Evolutionary conservation across 2,329 filamentous ascomycete species (phyloP).

Genomic region (Penicillium janthinellum): DNA sequence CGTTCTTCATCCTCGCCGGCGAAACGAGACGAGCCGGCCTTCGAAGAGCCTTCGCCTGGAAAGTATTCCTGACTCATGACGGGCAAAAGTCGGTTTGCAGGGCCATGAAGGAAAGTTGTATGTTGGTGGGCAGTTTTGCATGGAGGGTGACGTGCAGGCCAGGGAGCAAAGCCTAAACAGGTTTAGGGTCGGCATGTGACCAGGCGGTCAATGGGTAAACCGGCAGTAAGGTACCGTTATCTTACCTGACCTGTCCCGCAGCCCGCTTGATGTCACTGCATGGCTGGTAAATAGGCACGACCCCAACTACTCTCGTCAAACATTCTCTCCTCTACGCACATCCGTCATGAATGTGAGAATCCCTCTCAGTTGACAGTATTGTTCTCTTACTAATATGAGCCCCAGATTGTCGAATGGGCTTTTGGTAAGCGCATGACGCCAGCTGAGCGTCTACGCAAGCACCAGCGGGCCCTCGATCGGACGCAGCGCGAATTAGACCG

Average conservation of each 20-base stretch:
- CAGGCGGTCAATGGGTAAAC: constrained; percentile 5
- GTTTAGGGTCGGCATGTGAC: constrained; percentile 32
- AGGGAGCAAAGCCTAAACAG: constrained; percentile 17
- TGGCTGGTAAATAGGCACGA: constrained; percentile 13
- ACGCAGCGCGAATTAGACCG: constrained; percentile 95
- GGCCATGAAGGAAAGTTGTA: constrained; percentile 23
- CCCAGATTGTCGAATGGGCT: constrained; percentile 96
- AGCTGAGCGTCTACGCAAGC: constrained; percentile 65
- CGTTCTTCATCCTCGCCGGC: constrained; percentile 30
- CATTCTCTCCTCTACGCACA: not conserved
- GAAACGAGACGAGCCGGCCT: constrained; percentile 41
- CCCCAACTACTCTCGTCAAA: not conserved
- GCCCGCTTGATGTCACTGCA: constrained; percentile 31
- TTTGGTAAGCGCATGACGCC: constrained; percentile 99
- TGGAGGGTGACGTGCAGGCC: constrained; percentile 23
- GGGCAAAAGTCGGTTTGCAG: constrained; percentile 13
- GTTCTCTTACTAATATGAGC: constrained; percentile 18
- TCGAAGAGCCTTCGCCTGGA: constrained; percentile 37
- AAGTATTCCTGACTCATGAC: constrained; percentile 50
- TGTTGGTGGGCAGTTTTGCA: constrained; percentile 27
- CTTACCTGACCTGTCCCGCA: constrained; percentile 12
- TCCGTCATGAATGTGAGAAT: constrained; percentile 46
- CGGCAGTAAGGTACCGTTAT: constrained; percentile 14
- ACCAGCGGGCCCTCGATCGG: constrained; percentile 95
- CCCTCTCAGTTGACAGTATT: not conserved